Conservation (phyloP, 768 basidiomycete genomes). For the Leccinum subtestaceum region DNA sequence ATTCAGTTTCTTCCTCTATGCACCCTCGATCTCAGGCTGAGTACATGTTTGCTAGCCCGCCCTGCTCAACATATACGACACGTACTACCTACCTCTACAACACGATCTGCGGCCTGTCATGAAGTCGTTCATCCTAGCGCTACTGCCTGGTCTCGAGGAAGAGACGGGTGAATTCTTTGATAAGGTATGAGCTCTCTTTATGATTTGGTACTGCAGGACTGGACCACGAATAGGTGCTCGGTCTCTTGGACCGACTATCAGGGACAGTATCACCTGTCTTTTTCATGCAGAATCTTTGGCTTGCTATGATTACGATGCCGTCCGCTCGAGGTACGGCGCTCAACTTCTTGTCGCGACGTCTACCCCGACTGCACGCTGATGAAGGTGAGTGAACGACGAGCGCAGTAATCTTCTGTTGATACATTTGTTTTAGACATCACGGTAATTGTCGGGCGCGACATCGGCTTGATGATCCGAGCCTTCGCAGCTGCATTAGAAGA, state of each 20-base stretch:
- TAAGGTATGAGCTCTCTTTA: constrained; percentile 44
- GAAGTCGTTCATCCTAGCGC: constrained; percentile 90
- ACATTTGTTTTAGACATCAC: constrained; percentile 49
- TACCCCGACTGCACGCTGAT: constrained; percentile 66
- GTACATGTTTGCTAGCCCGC: constrained; percentile 53
- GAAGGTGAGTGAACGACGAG: constrained; percentile 51
- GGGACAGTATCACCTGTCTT: constrained; percentile 82
- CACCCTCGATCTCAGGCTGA: background rate
- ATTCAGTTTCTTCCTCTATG: constrained; percentile 5
- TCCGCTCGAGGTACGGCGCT: constrained; percentile 81
- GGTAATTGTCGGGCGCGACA: constrained; percentile 74
- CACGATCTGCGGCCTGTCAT: constrained; percentile 78
- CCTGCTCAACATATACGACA: constrained; percentile 89
- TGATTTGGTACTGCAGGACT: constrained; percentile 1
- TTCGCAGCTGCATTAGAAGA: constrained; percentile 92
- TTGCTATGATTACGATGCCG: constrained; percentile 88
- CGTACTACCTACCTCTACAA: constrained; percentile 87
- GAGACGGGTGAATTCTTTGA: constrained; percentile 98
- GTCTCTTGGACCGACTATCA: constrained; percentile 77
- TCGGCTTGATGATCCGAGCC: constrained; percentile 92
- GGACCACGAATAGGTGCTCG: constrained; percentile 56
- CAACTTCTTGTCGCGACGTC: constrained; percentile 78
- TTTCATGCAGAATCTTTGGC: constrained; percentile 95
- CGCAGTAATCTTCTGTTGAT: constrained; percentile 2
- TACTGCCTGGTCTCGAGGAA: constrained; percentile 95